Evolutionary conservation across 1,139 yeast species (phyloP).

Genomic region (Hyphopichia fennica): DNA sequence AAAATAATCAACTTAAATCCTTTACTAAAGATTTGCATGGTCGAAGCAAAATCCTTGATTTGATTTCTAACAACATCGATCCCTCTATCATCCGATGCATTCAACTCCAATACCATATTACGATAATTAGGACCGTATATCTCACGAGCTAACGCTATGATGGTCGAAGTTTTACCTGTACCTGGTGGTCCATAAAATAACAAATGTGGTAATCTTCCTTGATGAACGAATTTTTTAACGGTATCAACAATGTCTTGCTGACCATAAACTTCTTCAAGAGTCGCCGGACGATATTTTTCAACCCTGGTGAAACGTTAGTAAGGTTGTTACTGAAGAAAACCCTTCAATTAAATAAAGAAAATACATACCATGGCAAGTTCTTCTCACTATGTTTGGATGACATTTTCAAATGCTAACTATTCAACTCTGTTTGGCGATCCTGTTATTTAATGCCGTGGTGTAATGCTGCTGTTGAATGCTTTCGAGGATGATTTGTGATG

Average conservation of each 20-base stretch:
- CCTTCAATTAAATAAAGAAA: neutral
- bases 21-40: constrained; percentile 81
- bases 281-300: constrained; percentile 89
- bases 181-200: constrained; percentile 98
- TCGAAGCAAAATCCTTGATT: constrained; percentile 81
- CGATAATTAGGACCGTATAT: constrained; percentile 84
- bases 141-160: constrained; percentile 85
- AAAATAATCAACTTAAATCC: constrained; percentile 88
- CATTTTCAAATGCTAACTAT: too few relatives aligned
- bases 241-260: constrained; percentile 83
- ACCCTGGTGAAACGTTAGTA: constrained; percentile 58
- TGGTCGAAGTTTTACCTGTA: constrained; percentile 94
- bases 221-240: constrained; percentile 78
- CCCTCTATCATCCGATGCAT: constrained; percentile 86
- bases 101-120: constrained; percentile 88
- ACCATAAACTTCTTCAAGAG: constrained; percentile 85
- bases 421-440: too few relatives aligned
- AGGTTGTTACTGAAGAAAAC: too few relatives aligned
- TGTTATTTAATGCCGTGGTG: neutral
- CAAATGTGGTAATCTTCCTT: constrained; percentile 84
- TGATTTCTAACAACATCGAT: constrained; percentile 84
- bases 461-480: neutral
- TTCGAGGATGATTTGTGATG: neutral
- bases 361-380: constrained; percentile 44
- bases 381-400: constrained; percentile 5